A percentile compares a stretch with the other conserved stretches of the same genome.
These are phyloP conservation scores for Mycogone perniciosa DNA, from an alignment of 2,329 filamentous ascomycete genomes.

Conservation along the genomic window DNA sequence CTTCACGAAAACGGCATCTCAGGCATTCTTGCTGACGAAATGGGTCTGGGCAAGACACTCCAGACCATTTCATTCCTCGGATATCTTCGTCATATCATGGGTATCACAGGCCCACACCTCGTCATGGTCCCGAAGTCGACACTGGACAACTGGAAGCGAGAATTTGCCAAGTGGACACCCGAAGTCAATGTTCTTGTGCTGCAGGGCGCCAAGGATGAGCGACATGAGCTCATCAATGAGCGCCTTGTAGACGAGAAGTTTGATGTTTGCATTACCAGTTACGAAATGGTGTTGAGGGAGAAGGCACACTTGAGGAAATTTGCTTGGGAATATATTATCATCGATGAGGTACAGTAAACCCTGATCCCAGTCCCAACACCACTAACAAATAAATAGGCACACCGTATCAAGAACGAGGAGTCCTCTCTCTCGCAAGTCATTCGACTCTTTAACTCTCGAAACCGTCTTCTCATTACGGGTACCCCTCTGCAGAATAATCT, in stretches of 20 bases:
- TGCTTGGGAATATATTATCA: conserved; percentile 99
- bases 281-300: conserved; percentile 96
- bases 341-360: conserved; percentile 59
- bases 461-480: conserved; percentile 90
- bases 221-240: conserved; percentile 79
- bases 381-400: conserved; percentile 43
- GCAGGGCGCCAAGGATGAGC: conserved; percentile 92
- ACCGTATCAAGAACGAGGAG: conserved; percentile 99
- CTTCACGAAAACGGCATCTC: conserved; percentile 98
- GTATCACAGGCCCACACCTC: conserved; percentile 84
- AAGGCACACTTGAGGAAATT: conserved; percentile 95
- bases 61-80: conserved; percentile 97
- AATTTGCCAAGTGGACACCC: conserved; percentile 90
- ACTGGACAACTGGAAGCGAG: conserved; percentile 95
- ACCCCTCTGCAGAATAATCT: conserved; percentile 97
- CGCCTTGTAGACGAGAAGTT: conserved; percentile 92
- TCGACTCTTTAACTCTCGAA: conserved; percentile 90
- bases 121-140: conserved; percentile 94
- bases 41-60: conserved; percentile 95
- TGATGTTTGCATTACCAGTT: conserved; percentile 96
- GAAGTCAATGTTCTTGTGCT: conserved; percentile 91
- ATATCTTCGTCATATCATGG: conserved; percentile 85
- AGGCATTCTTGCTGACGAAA: conserved; percentile 94
- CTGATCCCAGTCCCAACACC: not conserved
- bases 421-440: conserved; percentile 96